Base-by-base conservation (phyloP, 2,329 filamentous ascomycete species). In the Penicillium janthinellum region DNA sequence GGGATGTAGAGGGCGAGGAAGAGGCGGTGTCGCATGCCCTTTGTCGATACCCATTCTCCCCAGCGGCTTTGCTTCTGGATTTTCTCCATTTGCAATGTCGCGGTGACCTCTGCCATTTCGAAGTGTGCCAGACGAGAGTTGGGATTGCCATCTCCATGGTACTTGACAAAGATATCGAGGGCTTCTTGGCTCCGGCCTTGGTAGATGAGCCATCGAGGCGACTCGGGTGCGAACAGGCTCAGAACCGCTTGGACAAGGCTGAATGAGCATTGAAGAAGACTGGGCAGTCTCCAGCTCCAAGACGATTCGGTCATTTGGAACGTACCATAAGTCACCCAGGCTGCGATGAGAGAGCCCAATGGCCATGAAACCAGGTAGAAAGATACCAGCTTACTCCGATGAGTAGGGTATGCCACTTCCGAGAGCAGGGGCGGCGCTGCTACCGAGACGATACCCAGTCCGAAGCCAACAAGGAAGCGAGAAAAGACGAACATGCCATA, bases 231-330 rank as follows among this genome's bases (percentile, higher is more conserved):
- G 8, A 64, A 66, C 11, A 54, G 60, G 5, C 60, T 58, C 25
- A 67, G 51, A 12, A 58, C 49, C 2, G 64, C 41, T 38, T 67
- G 60, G 3, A 64, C 47, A 7, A 63, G 5, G 15, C 48, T 53
- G 22, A 53, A 57, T 6, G 47, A 35, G 38, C 54, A 52, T 35
- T 83, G 81, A 0, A 83, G 65, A 15, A 70, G 69, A 20, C 76
- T 75, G 0, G 81, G 81, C 41, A 82, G 70, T 25, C 80, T 70
- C 81, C 76, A 78, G 2, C 70, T 71, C 80, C 79, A 82, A 41
- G 73, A 70, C 59, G 62, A 71, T 1, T 42, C 11, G 0, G 38
- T 31, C 48, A 77, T 75, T 49, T 69, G 68, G 54, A 67, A 65
- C 1, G 71, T 72, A 17, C 70, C 71, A 42, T 67, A 70, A 0